Evolutionary conservation across 2,329 filamentous ascomycete species (phyloP).

Genomic region (Trichoderma citrinoviride): DNA sequence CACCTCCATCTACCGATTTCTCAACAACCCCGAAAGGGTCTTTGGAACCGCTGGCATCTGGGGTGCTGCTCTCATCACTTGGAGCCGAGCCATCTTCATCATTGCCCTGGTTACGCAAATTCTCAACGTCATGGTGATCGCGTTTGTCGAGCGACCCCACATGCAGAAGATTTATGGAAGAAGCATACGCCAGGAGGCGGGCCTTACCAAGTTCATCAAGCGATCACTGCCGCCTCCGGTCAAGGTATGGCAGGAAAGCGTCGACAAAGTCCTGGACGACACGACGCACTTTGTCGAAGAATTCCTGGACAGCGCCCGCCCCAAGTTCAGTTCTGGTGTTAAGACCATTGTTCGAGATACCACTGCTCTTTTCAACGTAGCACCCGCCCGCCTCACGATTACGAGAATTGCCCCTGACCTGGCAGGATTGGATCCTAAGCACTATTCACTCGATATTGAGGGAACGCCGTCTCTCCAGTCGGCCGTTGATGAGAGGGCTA

Average conservation of each 20-base stretch:
- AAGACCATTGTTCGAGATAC: constrained; percentile 87
- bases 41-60: constrained; percentile 93
- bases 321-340: constrained; percentile 82
- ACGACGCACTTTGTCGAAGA: constrained; percentile 89
- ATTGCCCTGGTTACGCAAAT: constrained; percentile 83
- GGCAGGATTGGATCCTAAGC: constrained; percentile 72
- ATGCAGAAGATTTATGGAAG: constrained; percentile 97
- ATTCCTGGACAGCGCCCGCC: constrained; percentile 78
- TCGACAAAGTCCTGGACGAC: constrained; percentile 83
- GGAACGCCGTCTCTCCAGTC: constrained; percentile 57
- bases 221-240: constrained; percentile 81
- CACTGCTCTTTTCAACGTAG: constrained; percentile 81
- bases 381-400: constrained; percentile 81
- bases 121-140: constrained; percentile 81
- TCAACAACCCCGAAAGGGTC: constrained; percentile 95
- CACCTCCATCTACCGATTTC: constrained; percentile 93
- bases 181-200: constrained; percentile 79
- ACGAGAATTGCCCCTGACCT: constrained; percentile 76
- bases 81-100: constrained; percentile 81
- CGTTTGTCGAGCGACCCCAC: constrained; percentile 91
- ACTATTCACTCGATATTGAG: constrained; percentile 75
- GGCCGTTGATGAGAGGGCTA: constrained; percentile 56
- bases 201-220: constrained; percentile 87
- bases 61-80: constrained; percentile 91
- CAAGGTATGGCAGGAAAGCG: constrained; percentile 77